Evolutionary conservation across 345 rosid genomes (phyloP).

Genomic region (Eucalyptus curtisii): DNA sequence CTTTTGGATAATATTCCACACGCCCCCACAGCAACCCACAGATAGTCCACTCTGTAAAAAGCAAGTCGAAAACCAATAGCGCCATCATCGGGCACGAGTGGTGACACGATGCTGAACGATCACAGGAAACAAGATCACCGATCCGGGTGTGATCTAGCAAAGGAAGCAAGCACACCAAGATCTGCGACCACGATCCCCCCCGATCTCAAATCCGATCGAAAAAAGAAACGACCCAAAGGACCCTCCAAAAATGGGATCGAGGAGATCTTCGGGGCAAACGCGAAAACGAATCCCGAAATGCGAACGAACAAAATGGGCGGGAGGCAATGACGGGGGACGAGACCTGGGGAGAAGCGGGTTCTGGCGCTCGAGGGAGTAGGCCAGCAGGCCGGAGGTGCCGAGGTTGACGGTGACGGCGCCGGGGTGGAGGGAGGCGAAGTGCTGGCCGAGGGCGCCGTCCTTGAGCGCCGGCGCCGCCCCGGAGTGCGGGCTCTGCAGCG

Average conservation of each 20-base stretch:
- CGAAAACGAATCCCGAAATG: not conserved
- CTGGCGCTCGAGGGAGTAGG: constrained; percentile 59
- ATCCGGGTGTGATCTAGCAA: not conserved
- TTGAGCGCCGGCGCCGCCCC: constrained; percentile 43
- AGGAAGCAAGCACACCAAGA: not conserved
- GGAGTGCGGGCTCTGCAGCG: constrained; percentile 44
- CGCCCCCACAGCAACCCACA: not conserved
- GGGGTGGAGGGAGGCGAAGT: constrained; percentile 42
- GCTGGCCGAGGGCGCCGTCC: constrained; percentile 52
- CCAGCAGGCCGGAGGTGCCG: constrained; percentile 63
- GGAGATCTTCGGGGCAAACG: not conserved
- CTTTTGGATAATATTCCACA: not conserved
- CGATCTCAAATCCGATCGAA: not conserved
- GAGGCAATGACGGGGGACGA: not conserved
- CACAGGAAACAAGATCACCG: not conserved
- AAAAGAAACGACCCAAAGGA: not conserved
- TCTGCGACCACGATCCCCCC: not conserved
- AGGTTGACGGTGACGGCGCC: constrained; percentile 58
- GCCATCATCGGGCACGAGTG: not conserved
- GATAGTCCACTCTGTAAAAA: not conserved
- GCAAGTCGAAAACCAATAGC: not conserved
- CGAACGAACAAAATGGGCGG: not conserved
- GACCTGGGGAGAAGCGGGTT: constrained; percentile 93
- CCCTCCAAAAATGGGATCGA: not conserved
- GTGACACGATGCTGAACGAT: not conserved